phyloP scores from a whole-genome alignment of 441 rosid species.

The Erodium moschatum region DNA sequence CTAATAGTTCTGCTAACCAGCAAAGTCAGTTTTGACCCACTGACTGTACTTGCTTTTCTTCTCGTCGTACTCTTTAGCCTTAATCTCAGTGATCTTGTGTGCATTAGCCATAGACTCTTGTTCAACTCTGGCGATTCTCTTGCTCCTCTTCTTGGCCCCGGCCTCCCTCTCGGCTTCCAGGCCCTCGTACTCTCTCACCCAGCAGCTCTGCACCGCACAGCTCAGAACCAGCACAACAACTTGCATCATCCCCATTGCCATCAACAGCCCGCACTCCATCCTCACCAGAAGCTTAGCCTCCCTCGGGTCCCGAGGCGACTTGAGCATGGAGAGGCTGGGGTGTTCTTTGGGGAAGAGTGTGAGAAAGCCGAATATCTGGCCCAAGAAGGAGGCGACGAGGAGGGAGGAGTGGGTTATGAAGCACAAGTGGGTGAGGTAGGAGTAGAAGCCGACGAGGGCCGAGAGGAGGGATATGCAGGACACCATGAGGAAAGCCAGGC shows the following conservation, averaged over 20 bases:
- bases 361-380: conserved; percentile 31
- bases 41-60: conserved; percentile 36
- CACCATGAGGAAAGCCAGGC: conserved; percentile 35
- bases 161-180: conserved; percentile 38
- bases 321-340: conserved; percentile 33
- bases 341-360: conserved; percentile 36
- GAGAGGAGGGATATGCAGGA: conserved; percentile 40
- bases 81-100: conserved; percentile 30
- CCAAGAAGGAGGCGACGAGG: conserved; percentile 32
- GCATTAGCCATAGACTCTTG: conserved; percentile 40
- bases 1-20: neutral
- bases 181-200: conserved; percentile 46
- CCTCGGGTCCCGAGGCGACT: conserved; percentile 33
- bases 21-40: conserved; percentile 26
- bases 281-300: conserved; percentile 50
- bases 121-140: conserved; percentile 35
- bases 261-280: conserved; percentile 45
- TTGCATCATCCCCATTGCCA: conserved; percentile 44
- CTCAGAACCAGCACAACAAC: conserved; percentile 32
- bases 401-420: conserved; percentile 43
- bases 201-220: conserved; percentile 33
- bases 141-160: conserved; percentile 29
- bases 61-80: conserved; percentile 36
- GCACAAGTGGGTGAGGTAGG: conserved; percentile 33
- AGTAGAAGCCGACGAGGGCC: conserved; percentile 39